Percentiles rank a stretch among this genome's conserved stretches.
Conservation (phyloP, 192 early-diverging fungal genomes). For the Podila minutissima region DNA sequence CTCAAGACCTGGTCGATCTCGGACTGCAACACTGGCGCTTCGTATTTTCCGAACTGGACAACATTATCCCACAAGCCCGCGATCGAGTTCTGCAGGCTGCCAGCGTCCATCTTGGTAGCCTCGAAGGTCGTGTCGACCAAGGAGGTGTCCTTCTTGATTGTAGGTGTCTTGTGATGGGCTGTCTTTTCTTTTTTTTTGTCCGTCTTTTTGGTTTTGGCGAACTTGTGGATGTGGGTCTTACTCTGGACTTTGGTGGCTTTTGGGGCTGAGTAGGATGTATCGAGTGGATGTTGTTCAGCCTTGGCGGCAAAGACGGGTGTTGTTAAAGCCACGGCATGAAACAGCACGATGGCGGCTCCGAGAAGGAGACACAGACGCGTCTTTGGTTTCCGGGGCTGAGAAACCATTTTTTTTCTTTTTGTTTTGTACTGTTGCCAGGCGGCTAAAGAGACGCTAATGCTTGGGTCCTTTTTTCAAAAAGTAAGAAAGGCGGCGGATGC, state of each 20-base stretch:
- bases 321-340: not conserved
- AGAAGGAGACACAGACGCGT: constrained; percentile 2
- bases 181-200: not conserved
- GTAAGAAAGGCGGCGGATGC: not conserved
- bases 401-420: not conserved
- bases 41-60: too few species aligned
- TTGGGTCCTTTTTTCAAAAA: not conserved
- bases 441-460: not conserved
- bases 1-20: too few species aligned
- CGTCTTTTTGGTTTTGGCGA: not conserved
- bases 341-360: not conserved
- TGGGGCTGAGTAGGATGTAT: too few species aligned
- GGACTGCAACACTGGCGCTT: too few species aligned
- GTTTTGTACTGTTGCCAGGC: not conserved
- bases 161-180: not conserved
- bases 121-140: too few species aligned
- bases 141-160: too few species aligned
- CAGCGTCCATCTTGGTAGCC: too few species aligned
- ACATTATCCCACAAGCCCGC: too few species aligned
- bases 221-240: not conserved
- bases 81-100: too few species aligned
- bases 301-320: not conserved
- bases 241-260: too few species aligned
- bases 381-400: too few species aligned
- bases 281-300: not conserved